Evolutionary conservation across 2,329 filamentous ascomycete genomes (phyloP), one percentile per base, ranked within the genome.

Genomic region (Colletotrichum sojae): DNA sequence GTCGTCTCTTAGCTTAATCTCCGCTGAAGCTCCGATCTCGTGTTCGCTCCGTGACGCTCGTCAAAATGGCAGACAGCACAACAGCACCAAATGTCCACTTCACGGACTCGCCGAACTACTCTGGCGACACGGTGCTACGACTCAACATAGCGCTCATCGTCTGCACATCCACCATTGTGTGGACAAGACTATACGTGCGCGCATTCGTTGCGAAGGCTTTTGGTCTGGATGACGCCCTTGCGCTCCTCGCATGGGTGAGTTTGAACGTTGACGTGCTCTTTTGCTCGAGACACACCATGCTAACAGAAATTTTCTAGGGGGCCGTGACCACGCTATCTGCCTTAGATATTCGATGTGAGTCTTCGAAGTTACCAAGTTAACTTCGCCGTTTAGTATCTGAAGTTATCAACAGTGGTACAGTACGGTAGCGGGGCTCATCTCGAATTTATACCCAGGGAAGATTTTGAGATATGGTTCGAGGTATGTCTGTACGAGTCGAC

Each of bases 291-390:
- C 4, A 13, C 3, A n/a, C 3, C 46, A 25, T 49, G 8, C 20
- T 18, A 9, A n/a, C 6, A 25, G 18, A 18, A 3, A 13, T 13
- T 1, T 1, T 49, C 2, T 3, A 55, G 52, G 52, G 27, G 6
- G 9, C 20, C 9, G 5, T 13, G 5, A 31, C 39, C 27, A 40
- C 31, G 8, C 8, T 55, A 13, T 55, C 52, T 40, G 52, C 31
- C 10, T 39, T 55, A n/a, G 52, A 55, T 22, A 55, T 55, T 55
- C 52, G 52, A 55, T n/a, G 52, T 55, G n/a, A 20, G 52, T 4
- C 6, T 20, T 18, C 16, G 5, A 18, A 20, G 6, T 46, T 18
- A 12, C 16, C 13, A 10, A 13, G 6, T 40, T 12, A n/a, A n/a
- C 6, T 12, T 4, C 31, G 10, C 31, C 2, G 27, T 9, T 18